Base-by-base conservation (phyloP, 805 yeast species). In the Isabelozyma rhagii region DNA sequence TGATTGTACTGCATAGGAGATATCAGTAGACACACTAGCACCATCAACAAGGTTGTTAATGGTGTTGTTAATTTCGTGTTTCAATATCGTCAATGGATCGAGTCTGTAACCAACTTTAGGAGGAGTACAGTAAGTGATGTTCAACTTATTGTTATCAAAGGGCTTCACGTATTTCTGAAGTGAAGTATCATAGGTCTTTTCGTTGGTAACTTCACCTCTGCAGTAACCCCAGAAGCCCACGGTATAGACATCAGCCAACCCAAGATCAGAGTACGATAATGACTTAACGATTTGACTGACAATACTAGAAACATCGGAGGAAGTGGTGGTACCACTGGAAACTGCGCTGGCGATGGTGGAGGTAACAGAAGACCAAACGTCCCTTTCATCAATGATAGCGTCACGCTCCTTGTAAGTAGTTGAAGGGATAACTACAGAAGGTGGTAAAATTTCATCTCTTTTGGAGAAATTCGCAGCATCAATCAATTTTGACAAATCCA, bases 21-120 rank as follows among this genome's bases (percentile, higher is more conserved):
- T 46, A 47, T 57, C 51, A 50, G 53, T 38, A 55, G 62, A 40
- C 51, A 53, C 36, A 48, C 66, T 46, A 66, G 54, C 45, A 61
- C 64, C 60, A 55, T 61, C 55, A 13, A 64, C 51, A 6, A 55
- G 52, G 31, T 56, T 55, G 36, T 56, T 53, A 15, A 71, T 56
- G 39, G 67, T 58, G 38, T 56, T 56, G 46, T 60, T 62, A 49
- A 73, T 53, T 53, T 73, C 78, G 21, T 55, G 48, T 47, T 64
- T 68, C 46, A 74, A 50, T 5, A 74, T 52, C 2, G 53, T 56
- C 41, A 75, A 64, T 1, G 87, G 84, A 59, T 85, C 80, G 57
- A 87, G 79, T 51, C 71, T 65, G 63, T 74, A 88, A 55, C 82
- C 81, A 3, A 81, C 71, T 50, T 71, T 64, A 17, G 92, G 81